Evolutionary conservation across 768 basidiomycete species (phyloP).

Genomic region (Suillus hirtellus): DNA sequence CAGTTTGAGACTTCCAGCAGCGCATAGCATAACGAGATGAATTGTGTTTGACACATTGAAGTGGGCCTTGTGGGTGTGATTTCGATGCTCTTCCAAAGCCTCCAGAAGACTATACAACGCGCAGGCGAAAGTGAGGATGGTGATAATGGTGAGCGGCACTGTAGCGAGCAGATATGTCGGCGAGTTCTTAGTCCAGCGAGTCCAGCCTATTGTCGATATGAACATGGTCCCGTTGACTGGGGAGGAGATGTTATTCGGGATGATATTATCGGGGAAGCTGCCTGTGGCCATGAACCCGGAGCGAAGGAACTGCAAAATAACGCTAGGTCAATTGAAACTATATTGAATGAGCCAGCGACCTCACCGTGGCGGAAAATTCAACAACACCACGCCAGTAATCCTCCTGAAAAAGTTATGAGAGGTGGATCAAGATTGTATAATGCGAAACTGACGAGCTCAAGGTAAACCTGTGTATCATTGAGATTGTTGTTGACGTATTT

Average conservation of each 20-base stretch:
- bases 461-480: neutral
- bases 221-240: neutral
- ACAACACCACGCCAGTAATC: slow-evolving; percentile 12
- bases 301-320: slow-evolving; percentile 9
- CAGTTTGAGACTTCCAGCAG: too few species aligned
- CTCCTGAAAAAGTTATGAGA: neutral
- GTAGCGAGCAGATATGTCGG: slow-evolving; percentile 9
- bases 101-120: slow-evolving; percentile 1
- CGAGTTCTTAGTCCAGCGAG: neutral
- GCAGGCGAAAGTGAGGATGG: slow-evolving; percentile 1
- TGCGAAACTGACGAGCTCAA: neutral
- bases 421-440: neutral
- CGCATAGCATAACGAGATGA: too few species aligned
- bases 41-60: neutral
- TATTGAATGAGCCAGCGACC: neutral
- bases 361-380: slow-evolving; percentile 12
- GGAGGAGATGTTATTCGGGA: slow-evolving; percentile 6
- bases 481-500: neutral
- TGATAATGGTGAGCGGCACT: slow-evolving; percentile 1
- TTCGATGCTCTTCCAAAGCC: neutral
- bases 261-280: neutral
- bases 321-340: neutral
- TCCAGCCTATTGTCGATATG: slow-evolving; percentile 11
- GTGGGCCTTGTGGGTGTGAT: neutral
- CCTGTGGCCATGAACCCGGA: slow-evolving; percentile 9